Conservation (phyloP, 495 filamentous ascomycete genomes). For the Penicillium diatomitis region DNA sequence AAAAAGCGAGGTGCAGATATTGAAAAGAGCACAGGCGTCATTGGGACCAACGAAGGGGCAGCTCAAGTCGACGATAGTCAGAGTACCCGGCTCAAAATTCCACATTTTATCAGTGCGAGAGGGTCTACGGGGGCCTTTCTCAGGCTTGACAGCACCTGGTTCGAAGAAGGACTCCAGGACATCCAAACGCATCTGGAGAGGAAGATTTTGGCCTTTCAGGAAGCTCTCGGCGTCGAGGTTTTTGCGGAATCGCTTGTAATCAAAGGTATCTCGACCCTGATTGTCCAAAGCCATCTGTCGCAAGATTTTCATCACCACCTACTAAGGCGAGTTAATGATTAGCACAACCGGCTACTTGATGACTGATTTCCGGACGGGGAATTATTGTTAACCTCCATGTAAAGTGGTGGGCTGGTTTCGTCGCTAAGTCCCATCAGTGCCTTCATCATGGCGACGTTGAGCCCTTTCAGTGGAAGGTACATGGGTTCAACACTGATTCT, state of each 20-base stretch:
- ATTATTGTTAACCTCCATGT: conserved; percentile 39
- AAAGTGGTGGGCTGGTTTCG: conserved; percentile 41
- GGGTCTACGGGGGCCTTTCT: neutral
- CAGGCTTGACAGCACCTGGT: conserved; percentile 9
- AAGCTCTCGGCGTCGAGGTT: conserved; percentile 13
- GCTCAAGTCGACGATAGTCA: conserved; percentile 67
- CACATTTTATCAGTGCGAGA: neutral
- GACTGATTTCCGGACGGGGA: no score
- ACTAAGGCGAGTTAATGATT: neutral
- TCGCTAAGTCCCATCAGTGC: conserved; percentile 57
- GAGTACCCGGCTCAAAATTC: neutral
- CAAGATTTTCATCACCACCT: conserved; percentile 34
- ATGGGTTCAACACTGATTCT: conserved; percentile 35
- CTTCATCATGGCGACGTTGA: conserved; percentile 56
- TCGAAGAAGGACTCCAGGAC: conserved; percentile 39
- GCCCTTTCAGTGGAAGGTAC: conserved; percentile 44
- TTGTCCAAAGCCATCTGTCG: conserved; percentile 45
- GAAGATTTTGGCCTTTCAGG: conserved; percentile 8
- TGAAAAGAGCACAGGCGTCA: conserved; percentile 57
- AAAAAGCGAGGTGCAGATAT: conserved; percentile 54
- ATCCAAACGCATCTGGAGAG: conserved; percentile 29
- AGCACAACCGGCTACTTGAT: no score
- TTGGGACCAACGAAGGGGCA: conserved; percentile 59
- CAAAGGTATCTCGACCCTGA: conserved; percentile 36
- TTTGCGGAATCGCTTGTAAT: conserved; percentile 41